These are phyloP conservation scores for Magnaporthiopsis poae DNA, from an alignment of 2,329 filamentous ascomycete species.

Conservation along the genomic window DNA sequence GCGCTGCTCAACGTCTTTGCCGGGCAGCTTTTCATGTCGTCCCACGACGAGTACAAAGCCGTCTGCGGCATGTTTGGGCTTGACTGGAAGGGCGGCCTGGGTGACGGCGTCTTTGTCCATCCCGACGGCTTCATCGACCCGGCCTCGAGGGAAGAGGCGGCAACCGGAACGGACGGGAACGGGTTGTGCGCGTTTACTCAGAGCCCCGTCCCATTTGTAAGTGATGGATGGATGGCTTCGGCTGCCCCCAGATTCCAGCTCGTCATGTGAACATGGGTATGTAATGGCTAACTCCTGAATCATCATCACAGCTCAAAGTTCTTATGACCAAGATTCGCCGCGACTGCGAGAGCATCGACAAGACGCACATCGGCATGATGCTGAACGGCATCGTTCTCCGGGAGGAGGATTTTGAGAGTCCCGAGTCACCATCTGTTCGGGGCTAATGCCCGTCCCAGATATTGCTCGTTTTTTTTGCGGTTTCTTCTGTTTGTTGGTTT, in stretches of 20 bases:
- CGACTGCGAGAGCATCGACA: conserved; percentile 27
- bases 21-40: conserved; percentile 53
- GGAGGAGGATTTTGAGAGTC: not conserved
- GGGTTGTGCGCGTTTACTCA: not conserved
- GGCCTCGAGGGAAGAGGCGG: too few species aligned
- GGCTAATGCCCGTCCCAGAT: too few species aligned
- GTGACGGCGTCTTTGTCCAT: not conserved
- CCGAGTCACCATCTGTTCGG: too few species aligned
- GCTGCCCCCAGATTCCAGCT: too few species aligned
- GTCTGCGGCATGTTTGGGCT: conserved; percentile 41
- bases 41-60: conserved; percentile 42
- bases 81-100: not conserved
- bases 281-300: not conserved
- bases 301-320: conserved; percentile 17
- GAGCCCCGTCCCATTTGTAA: not conserved
- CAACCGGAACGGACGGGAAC: not conserved
- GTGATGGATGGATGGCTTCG: not conserved
- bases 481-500: too few species aligned
- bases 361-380: conserved; percentile 32
- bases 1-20: conserved; percentile 55
- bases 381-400: conserved; percentile 26
- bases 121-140: conserved; percentile 4
- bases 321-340: conserved; percentile 27
- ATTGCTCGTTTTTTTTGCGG: too few species aligned
- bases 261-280: too few species aligned